Conservation (phyloP, 2,329 filamentous ascomycete species). For the Nemania bipapillata region DNA sequence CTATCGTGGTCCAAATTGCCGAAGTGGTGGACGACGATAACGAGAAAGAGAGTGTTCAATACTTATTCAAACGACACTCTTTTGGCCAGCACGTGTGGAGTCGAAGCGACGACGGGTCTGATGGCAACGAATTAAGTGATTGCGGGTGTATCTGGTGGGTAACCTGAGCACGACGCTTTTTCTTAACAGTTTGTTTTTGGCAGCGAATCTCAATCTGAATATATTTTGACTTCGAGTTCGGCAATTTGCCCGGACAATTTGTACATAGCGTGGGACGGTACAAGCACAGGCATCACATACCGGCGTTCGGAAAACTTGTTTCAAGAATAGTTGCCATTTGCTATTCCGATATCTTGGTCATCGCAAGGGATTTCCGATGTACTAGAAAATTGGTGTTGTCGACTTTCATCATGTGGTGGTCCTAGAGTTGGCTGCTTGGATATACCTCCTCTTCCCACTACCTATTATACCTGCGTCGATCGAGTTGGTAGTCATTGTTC, state of each 20-base stretch:
- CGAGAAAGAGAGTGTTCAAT: slow-evolving; percentile 19
- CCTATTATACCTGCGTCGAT: slow-evolving; percentile 4
- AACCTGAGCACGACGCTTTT: slow-evolving; percentile 50
- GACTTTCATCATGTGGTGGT: slow-evolving; percentile 1
- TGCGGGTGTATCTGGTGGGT: slow-evolving; percentile 67
- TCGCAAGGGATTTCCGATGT: slow-evolving; percentile 6
- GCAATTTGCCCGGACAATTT: slow-evolving; percentile 11
- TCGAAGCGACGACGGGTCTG: slow-evolving; percentile 28
- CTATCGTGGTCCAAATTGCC: slow-evolving; percentile 58
- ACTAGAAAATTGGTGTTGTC: slow-evolving; percentile 32
- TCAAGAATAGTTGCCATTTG: background rate
- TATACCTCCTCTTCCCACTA: slow-evolving; percentile 21
- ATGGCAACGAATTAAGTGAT: slow-evolving; percentile 57
- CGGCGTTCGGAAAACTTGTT: slow-evolving; percentile 29
- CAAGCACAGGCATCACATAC: slow-evolving; percentile 31
- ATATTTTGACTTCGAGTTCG: slow-evolving; percentile 19
- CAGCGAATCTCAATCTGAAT: background rate
- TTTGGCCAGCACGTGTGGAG: slow-evolving; percentile 8
- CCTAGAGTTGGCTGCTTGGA: slow-evolving; percentile 17
- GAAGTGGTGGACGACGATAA: slow-evolving; percentile 53
- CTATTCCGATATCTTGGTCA: slow-evolving; percentile 14
- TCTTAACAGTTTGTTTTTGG: slow-evolving; percentile 18
- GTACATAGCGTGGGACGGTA: slow-evolving; percentile 37
- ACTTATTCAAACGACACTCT: slow-evolving; percentile 15
- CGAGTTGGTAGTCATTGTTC: background rate